A percentile compares a stretch with the other conserved stretches of the same genome.
Conservation (phyloP, 768 basidiomycete genomes). For the Sporobolomyces roseus region DNA sequence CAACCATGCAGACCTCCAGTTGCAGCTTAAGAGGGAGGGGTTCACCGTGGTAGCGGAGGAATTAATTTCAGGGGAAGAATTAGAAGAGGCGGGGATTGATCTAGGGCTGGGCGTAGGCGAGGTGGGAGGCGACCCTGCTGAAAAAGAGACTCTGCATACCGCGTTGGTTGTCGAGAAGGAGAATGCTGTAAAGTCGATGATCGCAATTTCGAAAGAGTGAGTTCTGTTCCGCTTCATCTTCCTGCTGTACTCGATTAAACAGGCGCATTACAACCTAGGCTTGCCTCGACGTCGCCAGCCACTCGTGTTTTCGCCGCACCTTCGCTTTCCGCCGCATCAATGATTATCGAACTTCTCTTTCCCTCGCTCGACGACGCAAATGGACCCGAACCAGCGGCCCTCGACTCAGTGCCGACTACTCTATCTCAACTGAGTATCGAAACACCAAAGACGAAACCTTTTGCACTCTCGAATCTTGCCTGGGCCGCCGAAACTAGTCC, state of each 20-base stretch:
- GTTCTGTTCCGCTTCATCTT: too few species aligned
- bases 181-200: background rate
- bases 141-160: background rate
- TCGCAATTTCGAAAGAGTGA: too few species aligned
- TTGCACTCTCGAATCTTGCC: slow-evolving; percentile 9
- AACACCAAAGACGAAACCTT: background rate
- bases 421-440: too few species aligned
- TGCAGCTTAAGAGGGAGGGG: background rate
- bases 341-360: background rate
- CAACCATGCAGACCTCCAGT: background rate
- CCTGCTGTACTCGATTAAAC: too few species aligned
- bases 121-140: background rate
- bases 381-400: too few species aligned
- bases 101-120: too few species aligned
- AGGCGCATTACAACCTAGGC: background rate
- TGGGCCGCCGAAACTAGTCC: background rate
- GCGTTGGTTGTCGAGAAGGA: slow-evolving; percentile 1
- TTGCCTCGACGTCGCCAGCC: background rate
- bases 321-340: background rate
- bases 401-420: too few species aligned
- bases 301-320: background rate
- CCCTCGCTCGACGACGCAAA: background rate
- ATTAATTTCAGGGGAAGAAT: background rate
- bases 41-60: background rate
- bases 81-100: slow-evolving; percentile 30